Evolutionary conservation across 805 yeast genomes (phyloP).

Genomic region (Hanseniaspora thailandica): DNA sequence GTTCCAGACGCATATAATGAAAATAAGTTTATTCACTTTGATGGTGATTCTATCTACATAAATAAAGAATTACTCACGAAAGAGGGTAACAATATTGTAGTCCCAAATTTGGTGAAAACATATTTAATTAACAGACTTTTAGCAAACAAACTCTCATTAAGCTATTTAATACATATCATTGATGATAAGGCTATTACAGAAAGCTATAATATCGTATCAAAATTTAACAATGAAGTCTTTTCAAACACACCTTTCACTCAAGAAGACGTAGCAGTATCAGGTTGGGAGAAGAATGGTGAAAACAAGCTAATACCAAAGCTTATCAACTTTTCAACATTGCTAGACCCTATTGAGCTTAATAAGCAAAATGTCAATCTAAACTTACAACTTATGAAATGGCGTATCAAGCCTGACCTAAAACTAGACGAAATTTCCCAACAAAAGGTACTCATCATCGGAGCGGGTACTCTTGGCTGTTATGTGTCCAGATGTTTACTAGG

Average conservation of each 20-base stretch:
- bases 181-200: constrained; percentile 18
- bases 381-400: constrained; percentile 90
- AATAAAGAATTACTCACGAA: background rate
- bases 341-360: constrained; percentile 72
- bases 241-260: background rate
- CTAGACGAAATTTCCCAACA: constrained; percentile 50
- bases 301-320: constrained; percentile 71
- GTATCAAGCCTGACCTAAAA: constrained; percentile 73
- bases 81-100: background rate
- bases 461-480: constrained; percentile 92
- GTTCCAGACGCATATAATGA: background rate
- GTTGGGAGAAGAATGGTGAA: constrained; percentile 79
- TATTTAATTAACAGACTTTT: background rate
- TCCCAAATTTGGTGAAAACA: background rate
- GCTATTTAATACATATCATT: background rate
- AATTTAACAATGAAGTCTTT: constrained; percentile 20
- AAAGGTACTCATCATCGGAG: constrained; percentile 72
- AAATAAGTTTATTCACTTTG: background rate
- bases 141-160: background rate
- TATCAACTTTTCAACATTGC: constrained; percentile 68
- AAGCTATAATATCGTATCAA: constrained; percentile 29
- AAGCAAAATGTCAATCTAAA: constrained; percentile 89
- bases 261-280: constrained; percentile 42
- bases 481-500: constrained; percentile 77
- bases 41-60: background rate